Evolutionary conservation across 1,139 yeast genomes (phyloP).

Genomic region (Kazachstania sp.): DNA sequence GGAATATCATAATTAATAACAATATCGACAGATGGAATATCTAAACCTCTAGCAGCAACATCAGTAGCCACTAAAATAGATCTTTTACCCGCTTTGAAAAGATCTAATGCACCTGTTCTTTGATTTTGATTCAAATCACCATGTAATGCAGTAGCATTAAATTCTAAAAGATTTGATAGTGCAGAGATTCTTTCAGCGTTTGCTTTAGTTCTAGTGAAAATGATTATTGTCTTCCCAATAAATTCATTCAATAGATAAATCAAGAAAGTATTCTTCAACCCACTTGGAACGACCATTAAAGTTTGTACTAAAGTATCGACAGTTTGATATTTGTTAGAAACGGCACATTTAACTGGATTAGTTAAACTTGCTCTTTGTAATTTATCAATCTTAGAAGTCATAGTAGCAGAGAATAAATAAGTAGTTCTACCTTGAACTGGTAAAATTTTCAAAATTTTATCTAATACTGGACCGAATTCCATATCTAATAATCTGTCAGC

Average conservation of each 20-base stretch:
- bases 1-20: constrained; percentile 94
- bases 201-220: constrained; percentile 91
- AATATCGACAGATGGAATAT: constrained; percentile 88
- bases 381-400: constrained; percentile 91
- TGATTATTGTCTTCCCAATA: constrained; percentile 78
- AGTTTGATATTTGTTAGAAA: constrained; percentile 80
- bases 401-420: constrained; percentile 88
- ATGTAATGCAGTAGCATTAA: constrained; percentile 85
- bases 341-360: constrained; percentile 88
- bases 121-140: constrained; percentile 92
- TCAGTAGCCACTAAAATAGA: constrained; percentile 89
- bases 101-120: constrained; percentile 84
- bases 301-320: constrained; percentile 88
- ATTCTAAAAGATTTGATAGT: constrained; percentile 71
- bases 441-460: constrained; percentile 72
- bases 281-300: constrained; percentile 86
- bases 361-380: constrained; percentile 85
- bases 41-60: constrained; percentile 96
- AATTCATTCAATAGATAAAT: constrained; percentile 75
- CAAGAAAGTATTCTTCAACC: constrained; percentile 80
- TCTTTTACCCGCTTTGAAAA: constrained; percentile 79
- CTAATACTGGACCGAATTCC: constrained; percentile 95
- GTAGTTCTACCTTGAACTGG: constrained; percentile 72
- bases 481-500: constrained; percentile 92
- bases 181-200: constrained; percentile 88